phyloP scores from a whole-genome alignment of 495 filamentous ascomycete species.

The Lepidopterella palustris region DNA sequence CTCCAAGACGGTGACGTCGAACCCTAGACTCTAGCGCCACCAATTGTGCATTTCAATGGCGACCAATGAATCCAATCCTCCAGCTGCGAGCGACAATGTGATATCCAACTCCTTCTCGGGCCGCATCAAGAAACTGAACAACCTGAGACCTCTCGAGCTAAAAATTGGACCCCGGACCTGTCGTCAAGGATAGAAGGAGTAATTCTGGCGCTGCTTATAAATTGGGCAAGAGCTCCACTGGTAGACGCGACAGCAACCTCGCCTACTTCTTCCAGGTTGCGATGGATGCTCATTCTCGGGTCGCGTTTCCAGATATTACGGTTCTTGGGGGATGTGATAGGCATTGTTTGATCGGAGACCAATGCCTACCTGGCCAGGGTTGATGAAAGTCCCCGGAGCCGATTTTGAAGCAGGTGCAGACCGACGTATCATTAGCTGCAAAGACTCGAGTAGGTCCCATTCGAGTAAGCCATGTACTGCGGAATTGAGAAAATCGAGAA shows the following conservation, averaged over 20 bases:
- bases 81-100: neutral
- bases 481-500: neutral
- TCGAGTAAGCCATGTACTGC: neutral
- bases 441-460: neutral
- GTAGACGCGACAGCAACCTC: neutral
- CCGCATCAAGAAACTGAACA: constrained; percentile 4
- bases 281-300: neutral
- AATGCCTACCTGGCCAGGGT: neutral
- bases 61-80: constrained; percentile 11
- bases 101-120: constrained; percentile 4
- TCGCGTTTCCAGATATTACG: neutral
- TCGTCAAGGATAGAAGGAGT: neutral
- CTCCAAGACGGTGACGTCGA: constrained; percentile 12
- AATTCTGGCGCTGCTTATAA: neutral
- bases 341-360: neutral
- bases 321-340: neutral
- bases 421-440: neutral
- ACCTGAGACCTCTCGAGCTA: constrained; percentile 2
- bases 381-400: neutral
- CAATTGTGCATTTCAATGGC: constrained; percentile 7
- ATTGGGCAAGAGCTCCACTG: neutral
- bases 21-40: constrained; percentile 8
- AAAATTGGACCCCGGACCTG: neutral
- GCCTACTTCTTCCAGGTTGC: neutral
- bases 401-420: neutral